A percentile compares a stretch with the other conserved stretches of the same genome.
Conservation (phyloP, 208 protist genomes). For the Leishmania mexicana region DNA sequence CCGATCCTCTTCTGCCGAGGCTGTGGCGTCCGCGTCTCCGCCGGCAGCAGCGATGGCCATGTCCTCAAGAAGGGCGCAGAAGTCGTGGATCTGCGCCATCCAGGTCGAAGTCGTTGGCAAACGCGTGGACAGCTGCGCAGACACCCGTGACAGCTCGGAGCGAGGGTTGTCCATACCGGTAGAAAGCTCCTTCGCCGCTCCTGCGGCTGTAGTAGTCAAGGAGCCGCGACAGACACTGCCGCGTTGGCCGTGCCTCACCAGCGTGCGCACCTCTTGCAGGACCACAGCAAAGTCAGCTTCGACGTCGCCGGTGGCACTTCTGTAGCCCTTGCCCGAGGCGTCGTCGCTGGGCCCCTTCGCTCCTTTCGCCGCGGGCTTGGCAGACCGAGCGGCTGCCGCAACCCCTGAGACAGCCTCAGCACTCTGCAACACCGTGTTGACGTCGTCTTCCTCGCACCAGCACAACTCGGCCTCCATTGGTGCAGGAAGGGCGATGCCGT, state of each 20-base stretch:
- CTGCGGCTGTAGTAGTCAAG: neutral
- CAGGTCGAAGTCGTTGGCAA: constrained; percentile 24
- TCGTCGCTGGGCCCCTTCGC: neutral
- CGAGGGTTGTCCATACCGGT: neutral
- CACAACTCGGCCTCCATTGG: constrained; percentile 27
- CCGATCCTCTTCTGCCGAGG: constrained; percentile 8
- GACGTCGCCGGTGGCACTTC: neutral
- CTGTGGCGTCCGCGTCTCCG: constrained; percentile 2
- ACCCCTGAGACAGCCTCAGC: neutral
- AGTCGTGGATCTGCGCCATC: constrained; percentile 22
- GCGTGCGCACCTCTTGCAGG: constrained; percentile 18
- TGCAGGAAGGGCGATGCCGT: constrained; percentile 46
- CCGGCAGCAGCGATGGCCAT: neutral
- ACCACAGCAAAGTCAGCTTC: constrained; percentile 22
- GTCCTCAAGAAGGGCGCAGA: constrained; percentile 25
- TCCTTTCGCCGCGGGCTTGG: neutral
- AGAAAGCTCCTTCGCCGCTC: neutral
- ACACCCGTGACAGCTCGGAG: neutral
- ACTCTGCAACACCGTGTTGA: neutral
- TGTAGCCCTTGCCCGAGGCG: neutral
- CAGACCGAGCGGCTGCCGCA: neutral
- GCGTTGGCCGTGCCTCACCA: constrained; percentile 12
- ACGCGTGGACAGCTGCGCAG: neutral
- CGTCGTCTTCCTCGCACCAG: constrained; percentile 5
- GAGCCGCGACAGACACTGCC: neutral